Evolutionary conservation across 2,329 filamentous ascomycete species (phyloP).

Genomic region (Fusarium protoensiforme): DNA sequence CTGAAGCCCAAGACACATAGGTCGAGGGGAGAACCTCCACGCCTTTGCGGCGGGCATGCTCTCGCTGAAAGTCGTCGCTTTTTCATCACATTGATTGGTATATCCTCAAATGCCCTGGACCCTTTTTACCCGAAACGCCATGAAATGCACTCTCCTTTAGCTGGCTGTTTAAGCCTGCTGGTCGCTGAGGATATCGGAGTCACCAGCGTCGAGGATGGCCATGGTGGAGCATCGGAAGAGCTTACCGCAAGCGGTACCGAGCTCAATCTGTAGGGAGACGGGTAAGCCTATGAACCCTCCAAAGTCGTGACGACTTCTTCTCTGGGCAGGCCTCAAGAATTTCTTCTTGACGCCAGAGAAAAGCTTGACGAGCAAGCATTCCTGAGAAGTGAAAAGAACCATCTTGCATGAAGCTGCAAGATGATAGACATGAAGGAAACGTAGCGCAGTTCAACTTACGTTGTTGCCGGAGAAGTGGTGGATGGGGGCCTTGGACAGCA

Average conservation of each 20-base stretch:
- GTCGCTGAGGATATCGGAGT: conserved; percentile 95
- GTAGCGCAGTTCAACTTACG: conserved; percentile 73
- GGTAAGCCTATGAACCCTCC: conserved; percentile 83
- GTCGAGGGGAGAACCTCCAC: conserved; percentile 39
- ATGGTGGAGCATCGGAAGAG: conserved; percentile 98
- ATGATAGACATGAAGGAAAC: conserved; percentile 28
- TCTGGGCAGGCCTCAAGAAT: conserved; percentile 74
- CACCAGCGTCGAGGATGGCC: conserved; percentile 95
- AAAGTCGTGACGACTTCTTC: conserved; percentile 92
- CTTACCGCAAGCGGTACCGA: conserved; percentile 98
- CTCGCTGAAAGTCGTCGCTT: conserved; percentile 45
- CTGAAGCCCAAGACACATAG: conserved; percentile 41
- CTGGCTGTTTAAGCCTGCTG: conserved; percentile 66
- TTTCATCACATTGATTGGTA: conserved; percentile 51
- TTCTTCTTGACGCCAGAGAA: conserved; percentile 37
- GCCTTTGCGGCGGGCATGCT: conserved; percentile 24
- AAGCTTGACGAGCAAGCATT: conserved; percentile 30
- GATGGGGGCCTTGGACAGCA: conserved; percentile 92
- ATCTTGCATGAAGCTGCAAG: conserved; percentile 36
- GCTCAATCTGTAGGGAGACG: conserved; percentile 80
- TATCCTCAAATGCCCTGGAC: conserved; percentile 50
- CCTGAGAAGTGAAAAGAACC: conserved; percentile 38
- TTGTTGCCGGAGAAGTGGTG: conserved; percentile 99
- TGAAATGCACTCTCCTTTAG: conserved; percentile 44
- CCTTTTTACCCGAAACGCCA: conserved; percentile 57